Evolutionary conservation across 2,329 filamentous ascomycete species (phyloP), one percentile per base, ranked within the genome.

Genomic region (Pezicula neosporulosa): DNA sequence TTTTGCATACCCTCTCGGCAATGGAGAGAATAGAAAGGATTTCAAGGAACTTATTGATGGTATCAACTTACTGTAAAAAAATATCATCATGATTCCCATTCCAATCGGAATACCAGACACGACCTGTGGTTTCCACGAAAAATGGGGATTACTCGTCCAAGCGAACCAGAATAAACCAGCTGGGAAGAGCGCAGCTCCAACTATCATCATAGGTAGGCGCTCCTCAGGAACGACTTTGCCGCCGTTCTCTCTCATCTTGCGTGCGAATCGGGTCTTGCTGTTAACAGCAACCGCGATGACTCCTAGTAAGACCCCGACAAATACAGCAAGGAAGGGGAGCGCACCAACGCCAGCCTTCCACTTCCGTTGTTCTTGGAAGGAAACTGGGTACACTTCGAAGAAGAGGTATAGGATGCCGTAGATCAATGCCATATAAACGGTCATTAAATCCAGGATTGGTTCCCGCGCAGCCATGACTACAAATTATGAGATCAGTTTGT

Each of bases 141-240:
- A 70, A 9, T 67, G 70, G 0, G 90, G 90, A 0, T 90, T 80
- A 56, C 85, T 90, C 0, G 90, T 94, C 90, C 89, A 95, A 0
- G 88, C 82, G 63, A 96, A 96, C 65, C 85, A 86, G 36, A 96
- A 79, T 68, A 95, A 84, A 19, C 90, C 90, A 3, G 87, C 65
- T 0, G 90, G 86, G 0, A 87, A 82, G 3, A 88, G 72, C 1
- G 93, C 65, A 0, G 88, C 81, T 0, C 76, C 77, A 0, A 78
- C 67, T 12, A 80, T 59, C 66, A 83, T 77, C 2, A 83, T 67
- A 0, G 82, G 82, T 0, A 84, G 13, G 69, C 74, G 2, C 37
- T 71, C 70, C 55, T 78, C 75, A 0, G 73, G 72, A 12, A 68
- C 54, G 12, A 64, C 60, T 18, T 52, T 53, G 7, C 63, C 65